Base-by-base conservation (phyloP, 768 basidiomycete species). In the Serendipita indica region DNA sequence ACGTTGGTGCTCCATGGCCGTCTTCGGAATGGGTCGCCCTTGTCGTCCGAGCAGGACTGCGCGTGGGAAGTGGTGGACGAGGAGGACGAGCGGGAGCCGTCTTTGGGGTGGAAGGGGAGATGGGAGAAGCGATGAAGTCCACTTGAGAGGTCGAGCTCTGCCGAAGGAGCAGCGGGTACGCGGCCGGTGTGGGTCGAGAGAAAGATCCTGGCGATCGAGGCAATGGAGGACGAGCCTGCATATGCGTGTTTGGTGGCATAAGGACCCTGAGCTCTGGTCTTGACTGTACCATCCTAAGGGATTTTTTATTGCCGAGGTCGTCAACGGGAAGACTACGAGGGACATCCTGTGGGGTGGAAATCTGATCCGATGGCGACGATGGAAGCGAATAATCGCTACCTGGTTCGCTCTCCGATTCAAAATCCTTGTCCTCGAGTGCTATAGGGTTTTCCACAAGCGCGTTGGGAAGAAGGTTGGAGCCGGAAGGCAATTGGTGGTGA, bases 401-500 rank as follows among this genome's bases (percentile, higher is more conserved):
- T 16, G 16, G n/a, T n/a, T 54, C 25, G 32, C 49, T 54, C 32
- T 27, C 22, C 4, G n/a, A 30, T 18, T 54, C 49, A 28, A 54
- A 54, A 30, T 54, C 49, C 32, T 54, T 54, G 22, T 4, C 49
- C n/a, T 54, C 49, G 10, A 54, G 49, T 12, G 49, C 49, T 10
- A 54, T 33, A 28, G 49, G 49, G n/a, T 54, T 54, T 25, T 54
- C 49, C 20, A 10, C n/a, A 10, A 30, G 5, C 22, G 10, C 16
- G 49, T 7, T 33, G 13, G 10, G 49, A 54, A 33, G 49, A 54
- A 27, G 22, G 32, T 10, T 28, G 22, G 10, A 18, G 10, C 16
- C 22, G 22, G 32, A 18, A 33, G 22, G 25, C 10, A 7, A 27
- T 28, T 28, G 25, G 49, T 4, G 49, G 16, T 28, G 10, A 7